Percentiles rank a stretch among this genome's conserved stretches.
phyloP scores from a whole-genome alignment of 148 eudicot species.

The Cornus kousa region DNA sequence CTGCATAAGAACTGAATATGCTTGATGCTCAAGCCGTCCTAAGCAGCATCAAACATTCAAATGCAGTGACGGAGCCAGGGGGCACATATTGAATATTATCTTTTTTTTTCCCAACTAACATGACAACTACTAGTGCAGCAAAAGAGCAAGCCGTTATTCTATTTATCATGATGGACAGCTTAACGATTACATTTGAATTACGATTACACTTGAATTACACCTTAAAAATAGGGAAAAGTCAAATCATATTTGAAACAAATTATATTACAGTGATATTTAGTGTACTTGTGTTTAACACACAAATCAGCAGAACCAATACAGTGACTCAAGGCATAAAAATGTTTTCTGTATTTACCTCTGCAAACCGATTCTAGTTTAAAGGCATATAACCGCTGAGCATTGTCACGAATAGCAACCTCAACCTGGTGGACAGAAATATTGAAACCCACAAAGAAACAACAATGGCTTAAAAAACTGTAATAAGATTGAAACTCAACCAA shows the following conservation, averaged over 20 bases:
- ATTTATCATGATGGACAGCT: background rate
- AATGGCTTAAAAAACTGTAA: background rate
- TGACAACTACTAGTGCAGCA: too few species aligned
- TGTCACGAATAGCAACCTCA: slow-evolving; percentile 95
- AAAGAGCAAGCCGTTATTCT: too few species aligned
- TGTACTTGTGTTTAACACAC: background rate
- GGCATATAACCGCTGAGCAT: slow-evolving; percentile 85
- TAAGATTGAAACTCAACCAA: background rate
- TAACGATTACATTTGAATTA: background rate
- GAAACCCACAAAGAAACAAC: background rate
- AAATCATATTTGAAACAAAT: background rate
- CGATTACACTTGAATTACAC: background rate
- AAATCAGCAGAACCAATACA: background rate
- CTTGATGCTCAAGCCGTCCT: background rate
- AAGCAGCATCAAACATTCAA: background rate
- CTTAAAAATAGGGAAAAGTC: background rate
- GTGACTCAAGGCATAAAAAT: slow-evolving; percentile 2
- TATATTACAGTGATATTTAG: background rate
- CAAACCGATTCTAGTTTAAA: slow-evolving; percentile 59
- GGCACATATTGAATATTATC: too few species aligned
- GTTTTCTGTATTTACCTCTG: slow-evolving; percentile 47
- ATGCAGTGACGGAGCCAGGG: background rate
- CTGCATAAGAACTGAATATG: background rate
- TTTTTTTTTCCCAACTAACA: too few species aligned
- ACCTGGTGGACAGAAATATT: slow-evolving; percentile 47